These are phyloP conservation scores for Sorghum bicolor DNA, from an alignment of 176 grass and related monocot genomes.

Conservation along the genomic window Sorghum_bicolor_NCBIv3 NC_012870.2:62489001-62489500, in stretches of 20 bases:
- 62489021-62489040: conserved; percentile 2
- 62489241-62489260: neutral
- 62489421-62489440: neutral
- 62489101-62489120: neutral
- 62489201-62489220: neutral
- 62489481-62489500: neutral
- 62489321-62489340: neutral
- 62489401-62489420: neutral
- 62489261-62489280: neutral
- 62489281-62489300: neutral
- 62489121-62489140: neutral
- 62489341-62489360: neutral
- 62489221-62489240: neutral
- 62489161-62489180: neutral
- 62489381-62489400: neutral
- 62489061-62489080: conserved; percentile 20
- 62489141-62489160: neutral
- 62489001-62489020: neutral
- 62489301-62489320: neutral
- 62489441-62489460: neutral
- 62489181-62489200: neutral
- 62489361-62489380: neutral
- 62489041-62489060: conserved; percentile 5
- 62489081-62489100: neutral
- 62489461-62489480: neutral